phyloP scores from a whole-genome alignment of 805 yeast genomes.

The Sugiyamaella valdiviana region DNA sequence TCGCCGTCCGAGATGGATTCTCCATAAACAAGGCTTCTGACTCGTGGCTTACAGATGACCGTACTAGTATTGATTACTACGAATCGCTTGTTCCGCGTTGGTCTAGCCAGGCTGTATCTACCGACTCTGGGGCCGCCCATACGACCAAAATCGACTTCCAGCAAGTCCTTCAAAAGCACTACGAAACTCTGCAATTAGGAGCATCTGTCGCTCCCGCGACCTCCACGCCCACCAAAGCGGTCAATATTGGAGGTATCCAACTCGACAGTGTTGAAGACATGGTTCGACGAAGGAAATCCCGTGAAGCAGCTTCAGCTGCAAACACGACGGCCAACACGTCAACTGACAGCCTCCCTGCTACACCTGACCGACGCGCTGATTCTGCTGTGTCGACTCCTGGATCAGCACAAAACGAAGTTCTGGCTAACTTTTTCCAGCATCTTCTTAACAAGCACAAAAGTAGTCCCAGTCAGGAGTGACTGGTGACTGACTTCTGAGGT shows the following conservation, averaged over 20 bases:
- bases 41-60: conserved; percentile 17
- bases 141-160: conserved; percentile 20
- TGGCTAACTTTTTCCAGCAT: conserved; percentile 24
- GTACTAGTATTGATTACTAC: neutral
- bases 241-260: conserved; percentile 25
- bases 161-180: conserved; percentile 17
- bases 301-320: conserved; percentile 10
- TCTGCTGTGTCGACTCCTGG: conserved; percentile 15
- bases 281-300: conserved; percentile 19
- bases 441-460: conserved; percentile 12
- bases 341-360: conserved; percentile 8
- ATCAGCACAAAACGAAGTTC: conserved; percentile 20
- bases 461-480: conserved; percentile 1
- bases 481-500: too few species aligned
- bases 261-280: conserved; percentile 22
- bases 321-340: conserved; percentile 2
- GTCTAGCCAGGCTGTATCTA: neutral
- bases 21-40: conserved; percentile 18
- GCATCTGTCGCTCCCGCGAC: conserved; percentile 6
- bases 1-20: conserved; percentile 23
- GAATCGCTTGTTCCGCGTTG: neutral
- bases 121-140: neutral
- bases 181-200: conserved; percentile 10
- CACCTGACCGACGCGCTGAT: conserved; percentile 15
- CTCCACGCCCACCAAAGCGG: conserved; percentile 5